These are phyloP conservation scores for Opeltia flavorubescens DNA, from an alignment of 495 filamentous ascomycete species.

Conservation along the genomic window DNA sequence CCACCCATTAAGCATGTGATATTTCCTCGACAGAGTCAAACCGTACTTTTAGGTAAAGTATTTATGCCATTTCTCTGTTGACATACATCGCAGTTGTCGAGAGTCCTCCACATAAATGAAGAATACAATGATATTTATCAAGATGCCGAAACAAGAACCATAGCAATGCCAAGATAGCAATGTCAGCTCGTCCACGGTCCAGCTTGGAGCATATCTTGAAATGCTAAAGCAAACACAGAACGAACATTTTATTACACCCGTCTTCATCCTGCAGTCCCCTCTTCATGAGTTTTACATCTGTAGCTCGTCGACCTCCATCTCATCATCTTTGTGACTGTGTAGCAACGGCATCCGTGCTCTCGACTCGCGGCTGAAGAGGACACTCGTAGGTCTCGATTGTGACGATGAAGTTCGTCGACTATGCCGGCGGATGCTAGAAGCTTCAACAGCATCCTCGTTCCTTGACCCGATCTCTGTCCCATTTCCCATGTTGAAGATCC, in stretches of 20 bases:
- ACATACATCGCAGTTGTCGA: too few species aligned
- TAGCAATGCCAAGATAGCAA: not conserved
- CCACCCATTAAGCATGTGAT: too few species aligned
- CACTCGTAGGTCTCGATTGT: not conserved
- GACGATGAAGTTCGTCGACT: not conserved
- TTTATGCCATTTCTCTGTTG: too few species aligned
- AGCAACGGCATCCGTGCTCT: not conserved
- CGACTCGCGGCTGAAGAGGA: slow-evolving; percentile 2
- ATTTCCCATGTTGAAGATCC: not conserved
- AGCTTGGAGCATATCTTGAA: not conserved
- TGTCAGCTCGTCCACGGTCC: not conserved
- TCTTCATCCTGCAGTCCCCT: not conserved
- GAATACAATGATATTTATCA: not conserved
- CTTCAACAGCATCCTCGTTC: not conserved
- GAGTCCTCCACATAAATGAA: too few species aligned
- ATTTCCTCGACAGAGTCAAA: too few species aligned
- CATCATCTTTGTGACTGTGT: not conserved
- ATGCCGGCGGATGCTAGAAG: not conserved
- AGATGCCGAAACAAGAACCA: not conserved
- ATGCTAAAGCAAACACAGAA: not conserved
- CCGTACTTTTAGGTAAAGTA: too few species aligned
- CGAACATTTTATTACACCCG: not conserved
- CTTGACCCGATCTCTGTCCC: not conserved
- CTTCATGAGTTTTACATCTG: not conserved
- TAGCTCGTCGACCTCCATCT: slow-evolving; percentile 1